phyloP scores from a whole-genome alignment of 2,329 filamentous ascomycete species.

The Fusarium pseudoanthophilum region DNA sequence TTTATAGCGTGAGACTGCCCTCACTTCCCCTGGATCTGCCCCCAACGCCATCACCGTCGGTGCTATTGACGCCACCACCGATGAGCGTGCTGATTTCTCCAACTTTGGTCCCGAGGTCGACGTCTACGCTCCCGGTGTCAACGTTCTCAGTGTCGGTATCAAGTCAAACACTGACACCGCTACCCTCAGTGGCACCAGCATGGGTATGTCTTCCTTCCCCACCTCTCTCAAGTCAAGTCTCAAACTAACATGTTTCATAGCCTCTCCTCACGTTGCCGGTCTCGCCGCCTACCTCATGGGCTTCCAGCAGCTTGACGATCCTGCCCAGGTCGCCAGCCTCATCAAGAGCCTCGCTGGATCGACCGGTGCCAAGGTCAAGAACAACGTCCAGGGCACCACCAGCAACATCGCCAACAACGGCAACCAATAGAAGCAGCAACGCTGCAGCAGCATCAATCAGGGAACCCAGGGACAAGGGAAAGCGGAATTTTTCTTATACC shows the following conservation, averaged over 20 bases:
- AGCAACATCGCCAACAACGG: conserved; percentile 68
- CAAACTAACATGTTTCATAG: conserved; percentile 46
- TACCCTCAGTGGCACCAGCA: conserved; percentile 66
- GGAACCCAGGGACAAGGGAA: conserved; percentile 19
- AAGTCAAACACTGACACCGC: conserved; percentile 57
- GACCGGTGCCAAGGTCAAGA: conserved; percentile 56
- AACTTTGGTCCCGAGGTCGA: conserved; percentile 67
- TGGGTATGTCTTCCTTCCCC: conserved; percentile 55
- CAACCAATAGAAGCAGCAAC: conserved; percentile 42
- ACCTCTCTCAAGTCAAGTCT: background rate
- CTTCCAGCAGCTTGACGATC: conserved; percentile 60
- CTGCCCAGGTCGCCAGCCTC: conserved; percentile 54
- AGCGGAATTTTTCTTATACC: conserved; percentile 30
- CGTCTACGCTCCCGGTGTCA: conserved; percentile 66
- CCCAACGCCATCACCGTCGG: conserved; percentile 68
- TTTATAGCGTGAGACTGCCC: conserved; percentile 57
- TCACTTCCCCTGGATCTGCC: conserved; percentile 65
- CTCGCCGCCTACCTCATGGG: conserved; percentile 74
- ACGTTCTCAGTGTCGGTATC: conserved; percentile 65
- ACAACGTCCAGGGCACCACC: conserved; percentile 59
- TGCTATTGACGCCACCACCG: conserved; percentile 64
- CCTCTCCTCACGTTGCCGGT: conserved; percentile 74
- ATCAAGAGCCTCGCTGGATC: conserved; percentile 64
- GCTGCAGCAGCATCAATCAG: conserved; percentile 10
- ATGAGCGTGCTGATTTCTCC: conserved; percentile 63